phyloP scores from a whole-genome alignment of 2,329 filamentous ascomycete species.

The Penicillium sp. region DNA sequence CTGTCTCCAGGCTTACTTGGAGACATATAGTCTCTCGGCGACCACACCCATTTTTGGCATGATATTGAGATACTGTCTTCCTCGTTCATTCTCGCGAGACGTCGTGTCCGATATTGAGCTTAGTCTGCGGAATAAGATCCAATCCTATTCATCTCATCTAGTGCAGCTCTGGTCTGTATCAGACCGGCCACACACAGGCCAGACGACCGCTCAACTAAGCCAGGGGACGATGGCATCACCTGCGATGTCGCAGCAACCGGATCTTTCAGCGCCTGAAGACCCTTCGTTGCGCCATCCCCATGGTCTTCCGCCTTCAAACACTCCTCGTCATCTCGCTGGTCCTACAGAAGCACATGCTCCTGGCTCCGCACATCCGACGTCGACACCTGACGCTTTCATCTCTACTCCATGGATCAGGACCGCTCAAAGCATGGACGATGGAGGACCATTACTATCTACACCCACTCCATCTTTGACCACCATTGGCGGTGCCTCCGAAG shows the following conservation, averaged over 20 bases:
- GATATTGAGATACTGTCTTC: constrained; percentile 37
- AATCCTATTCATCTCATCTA: constrained; percentile 31
- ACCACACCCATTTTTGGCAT: constrained; percentile 44
- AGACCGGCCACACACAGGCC: constrained; percentile 5
- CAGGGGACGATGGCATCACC: constrained; percentile 4
- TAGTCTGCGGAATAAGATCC: constrained; percentile 28
- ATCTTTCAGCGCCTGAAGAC: constrained; percentile 4
- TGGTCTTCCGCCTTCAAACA: constrained; percentile 2
- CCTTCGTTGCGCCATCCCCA: constrained; percentile 6
- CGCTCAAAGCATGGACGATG: constrained; percentile 27
- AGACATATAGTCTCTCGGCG: constrained; percentile 42
- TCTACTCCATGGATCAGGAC: constrained; percentile 30
- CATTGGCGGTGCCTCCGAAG: constrained; percentile 19
- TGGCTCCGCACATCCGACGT: constrained; percentile 2
- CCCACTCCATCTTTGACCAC: constrained; percentile 28
- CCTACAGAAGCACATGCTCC: constrained; percentile 1
- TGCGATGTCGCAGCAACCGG: constrained; percentile 8
- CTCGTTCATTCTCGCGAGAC: constrained; percentile 5
- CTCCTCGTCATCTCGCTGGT: constrained; percentile 8
- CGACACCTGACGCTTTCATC: constrained; percentile 23
- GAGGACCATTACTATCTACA: constrained; percentile 26
- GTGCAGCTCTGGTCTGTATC: constrained; percentile 27
- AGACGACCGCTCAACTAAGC: neutral
- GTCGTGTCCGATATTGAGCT: constrained; percentile 23
- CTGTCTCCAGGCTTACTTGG: constrained; percentile 40